phyloP scores from a whole-genome alignment of 2,329 filamentous ascomycete genomes.

The Hypoxylon sp. region DNA sequence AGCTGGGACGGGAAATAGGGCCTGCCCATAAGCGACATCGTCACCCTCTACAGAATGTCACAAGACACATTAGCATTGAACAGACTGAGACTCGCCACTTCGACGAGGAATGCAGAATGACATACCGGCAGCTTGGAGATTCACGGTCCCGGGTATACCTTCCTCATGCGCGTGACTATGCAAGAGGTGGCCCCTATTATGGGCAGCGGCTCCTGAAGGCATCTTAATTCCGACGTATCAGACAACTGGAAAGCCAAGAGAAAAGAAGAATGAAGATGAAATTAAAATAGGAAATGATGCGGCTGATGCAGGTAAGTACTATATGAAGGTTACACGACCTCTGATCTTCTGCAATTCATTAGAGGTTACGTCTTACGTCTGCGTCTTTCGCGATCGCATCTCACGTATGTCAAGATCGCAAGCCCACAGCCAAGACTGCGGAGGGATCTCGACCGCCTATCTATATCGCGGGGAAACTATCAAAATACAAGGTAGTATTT shows the following conservation, averaged over 20 bases:
- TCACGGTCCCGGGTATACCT: conserved; percentile 50
- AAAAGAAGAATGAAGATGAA: conserved; percentile 8
- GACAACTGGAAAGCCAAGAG: conserved; percentile 27
- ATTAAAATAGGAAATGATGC: conserved; percentile 7
- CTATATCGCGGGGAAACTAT: conserved; percentile 37
- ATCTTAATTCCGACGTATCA: conserved; percentile 33
- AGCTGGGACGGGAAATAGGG: conserved; percentile 51
- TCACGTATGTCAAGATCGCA: conserved; percentile 19
- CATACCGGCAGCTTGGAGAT: conserved; percentile 50
- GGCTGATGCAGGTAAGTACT: conserved; percentile 26
- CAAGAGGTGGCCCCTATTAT: conserved; percentile 44
- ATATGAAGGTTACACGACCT: conserved; percentile 28
- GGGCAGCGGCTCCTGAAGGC: conserved; percentile 31
- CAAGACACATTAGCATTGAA: conserved; percentile 7
- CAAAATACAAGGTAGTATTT: conserved; percentile 32
- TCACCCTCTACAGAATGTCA: conserved; percentile 47
- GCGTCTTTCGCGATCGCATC: conserved; percentile 17
- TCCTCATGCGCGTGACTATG: conserved; percentile 54
- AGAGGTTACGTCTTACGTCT: conserved; percentile 10
- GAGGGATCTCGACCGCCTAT: conserved; percentile 33
- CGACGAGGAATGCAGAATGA: neutral
- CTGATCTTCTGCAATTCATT: conserved; percentile 13
- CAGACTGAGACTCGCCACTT: neutral
- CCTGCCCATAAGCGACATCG: conserved; percentile 51
- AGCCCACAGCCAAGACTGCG: conserved; percentile 31